Base-by-base conservation (phyloP, 495 filamentous ascomycete genomes). In the Bombardia bombarda region DNA sequence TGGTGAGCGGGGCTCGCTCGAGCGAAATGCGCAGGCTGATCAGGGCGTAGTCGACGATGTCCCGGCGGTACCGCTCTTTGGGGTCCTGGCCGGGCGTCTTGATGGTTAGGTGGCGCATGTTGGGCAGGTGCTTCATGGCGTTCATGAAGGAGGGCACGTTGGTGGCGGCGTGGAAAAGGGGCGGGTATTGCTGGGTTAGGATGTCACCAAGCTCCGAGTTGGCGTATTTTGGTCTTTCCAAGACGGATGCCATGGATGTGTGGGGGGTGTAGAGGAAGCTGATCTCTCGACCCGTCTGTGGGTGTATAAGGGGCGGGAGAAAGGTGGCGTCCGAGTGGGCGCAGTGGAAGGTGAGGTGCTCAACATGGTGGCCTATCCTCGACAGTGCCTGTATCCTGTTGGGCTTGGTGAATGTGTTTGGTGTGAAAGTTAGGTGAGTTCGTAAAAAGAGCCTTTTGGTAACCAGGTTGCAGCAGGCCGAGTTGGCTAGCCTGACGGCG, bases 151-250 rank as follows among this genome's bases (percentile, higher is more conserved):
- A 79, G 4, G 82, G 72, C 10, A 89, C 78, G 52, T 92, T 87
- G 36, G 83, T 86, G n/a, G 86, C 84, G 4, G 85, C 81, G 52
- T 90, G 86, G 65, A 90, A 92, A 6, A 90, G 62, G 6, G 86
- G 82, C 26, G 83, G 81, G 52, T 87, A 90, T 58, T 90, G 86
- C 52, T 83, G 74, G 26, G 84, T 81, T 28, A 90, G 71, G 35
- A 89, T 63, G 55, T 87, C 82, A 70, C 79, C 75, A 53, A 77
- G 52, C 66, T 73, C 69, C 34, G 65, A 59, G 62, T 69, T 70
- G 47, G 62, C 82, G 54, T 88, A 89, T 55, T 80, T 86, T 32
- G 78, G 77, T 38, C 64, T 59, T 48, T 60, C 64, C 56, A 59
- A 54, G 36, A 61, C 69, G 32, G 59, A 72, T 16, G 59, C 64